Conservation (phyloP, 768 basidiomycete genomes). For the Pleurotus platypus region DNA sequence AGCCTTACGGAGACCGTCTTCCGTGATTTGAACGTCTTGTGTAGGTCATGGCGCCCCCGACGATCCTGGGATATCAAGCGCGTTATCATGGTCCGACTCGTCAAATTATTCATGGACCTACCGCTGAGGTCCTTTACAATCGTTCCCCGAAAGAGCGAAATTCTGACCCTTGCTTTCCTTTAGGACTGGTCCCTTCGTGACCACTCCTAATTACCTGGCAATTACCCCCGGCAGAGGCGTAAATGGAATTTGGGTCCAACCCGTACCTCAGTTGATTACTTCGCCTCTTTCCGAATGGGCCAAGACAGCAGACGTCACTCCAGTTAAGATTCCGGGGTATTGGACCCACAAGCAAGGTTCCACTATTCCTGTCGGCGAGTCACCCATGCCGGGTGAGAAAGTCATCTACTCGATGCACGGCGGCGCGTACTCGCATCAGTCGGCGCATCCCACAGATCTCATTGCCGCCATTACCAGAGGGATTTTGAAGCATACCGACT, state of each 20-base stretch:
- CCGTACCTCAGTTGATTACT: slow-evolving; percentile 35
- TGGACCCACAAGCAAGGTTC: slow-evolving; percentile 45
- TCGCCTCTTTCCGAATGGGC: slow-evolving; percentile 42
- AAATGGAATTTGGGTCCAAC: slow-evolving; percentile 48
- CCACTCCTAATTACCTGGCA: slow-evolving; percentile 33
- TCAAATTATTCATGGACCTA: slow-evolving; percentile 25
- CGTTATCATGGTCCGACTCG: slow-evolving; percentile 29
- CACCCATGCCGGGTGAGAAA: slow-evolving; percentile 47
- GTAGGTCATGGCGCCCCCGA: slow-evolving; percentile 39
- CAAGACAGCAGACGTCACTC: slow-evolving; percentile 30
- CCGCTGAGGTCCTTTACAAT: slow-evolving; percentile 19
- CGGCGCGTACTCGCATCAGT: slow-evolving; percentile 54
- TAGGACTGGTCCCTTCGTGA: not conserved
- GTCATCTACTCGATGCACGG: slow-evolving; percentile 64
- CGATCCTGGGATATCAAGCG: slow-evolving; percentile 43
- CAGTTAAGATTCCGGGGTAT: slow-evolving; percentile 51
- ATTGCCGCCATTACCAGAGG: slow-evolving; percentile 43
- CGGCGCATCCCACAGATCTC: slow-evolving; percentile 53
- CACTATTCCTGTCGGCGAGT: slow-evolving; percentile 28
- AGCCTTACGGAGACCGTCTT: no score
- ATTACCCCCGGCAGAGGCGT: slow-evolving; percentile 36
- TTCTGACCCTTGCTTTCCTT: not conserved
- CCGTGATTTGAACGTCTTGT: not conserved
- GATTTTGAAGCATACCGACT: slow-evolving; percentile 39
- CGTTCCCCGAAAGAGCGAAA: not conserved